Evolutionary conservation across 768 basidiomycete species (phyloP), one percentile per base, ranked within the genome.

Genomic region (Lyophyllum semitale): DNA sequence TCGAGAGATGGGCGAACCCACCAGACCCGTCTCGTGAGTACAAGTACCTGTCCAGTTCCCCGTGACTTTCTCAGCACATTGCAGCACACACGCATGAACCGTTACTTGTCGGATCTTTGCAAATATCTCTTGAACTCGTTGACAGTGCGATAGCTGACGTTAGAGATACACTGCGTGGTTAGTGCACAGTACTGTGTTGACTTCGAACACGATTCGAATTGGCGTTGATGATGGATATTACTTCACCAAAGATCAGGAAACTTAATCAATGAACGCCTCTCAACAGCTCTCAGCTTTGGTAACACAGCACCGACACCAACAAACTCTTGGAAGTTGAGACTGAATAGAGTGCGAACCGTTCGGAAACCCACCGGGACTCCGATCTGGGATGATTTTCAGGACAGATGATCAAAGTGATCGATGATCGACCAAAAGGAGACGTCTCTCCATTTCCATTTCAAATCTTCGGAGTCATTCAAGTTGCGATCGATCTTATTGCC

Each of bases 121-220:
- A 77, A 57, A 73, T 81, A 43, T 67, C 77, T 25, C 54, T 86
- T 8, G 79, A 83, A 59, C 74, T 84, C 57, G 73, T 84, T 20
- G 75, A 83, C 33, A 55, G 58, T 35, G 79, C 75, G 13, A 63
- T 64, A 38, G 55, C 55, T 12, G 50, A 55, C 23, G 32, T 67
- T 48, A 32, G 17, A 27, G 23, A 35, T 23, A 22, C 17, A 20
- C 37, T 35, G 29, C 23, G 23, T 22, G 30, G 26, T 38, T 47
- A 30, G 29, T 30, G 6, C 3, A 18, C 8, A 40, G 3, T 8
- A 40, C 20, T 37, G 8, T 20, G 38, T 17, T 40, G 38, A 18
- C 38, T 2, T 17, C 3, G 20, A n/a, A 40, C 8, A 3, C 8
- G n/a, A 40, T n/a, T 40, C 8, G 38, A 11, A 11, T n/a, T 3